Conservation (phyloP, 768 basidiomycete species). For the Gymnopilus junonius region DNA sequence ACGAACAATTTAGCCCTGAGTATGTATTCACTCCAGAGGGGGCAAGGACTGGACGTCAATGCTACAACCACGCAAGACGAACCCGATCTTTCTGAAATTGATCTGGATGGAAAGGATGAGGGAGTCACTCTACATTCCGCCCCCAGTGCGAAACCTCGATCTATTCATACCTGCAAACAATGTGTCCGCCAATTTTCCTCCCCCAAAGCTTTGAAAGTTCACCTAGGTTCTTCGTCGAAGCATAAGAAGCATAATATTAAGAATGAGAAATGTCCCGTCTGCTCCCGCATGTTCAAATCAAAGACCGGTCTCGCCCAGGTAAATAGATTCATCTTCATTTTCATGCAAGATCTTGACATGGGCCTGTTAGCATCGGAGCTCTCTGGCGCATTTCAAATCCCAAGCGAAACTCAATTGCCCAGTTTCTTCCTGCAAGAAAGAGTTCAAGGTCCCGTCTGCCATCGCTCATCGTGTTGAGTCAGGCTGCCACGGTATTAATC, state of each 20-base stretch:
- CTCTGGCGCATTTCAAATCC: conserved; percentile 28
- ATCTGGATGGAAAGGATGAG: neutral
- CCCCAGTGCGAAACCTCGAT: neutral
- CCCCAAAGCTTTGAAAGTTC: neutral
- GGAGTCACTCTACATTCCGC: neutral
- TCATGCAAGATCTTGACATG: too few species aligned
- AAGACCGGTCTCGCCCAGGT: conserved; percentile 3
- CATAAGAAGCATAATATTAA: conserved; percentile 36
- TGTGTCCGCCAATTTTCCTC: neutral
- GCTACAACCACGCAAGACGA: neutral
- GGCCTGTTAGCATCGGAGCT: conserved; percentile 31
- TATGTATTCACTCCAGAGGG: too few species aligned
- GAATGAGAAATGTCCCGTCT: conserved; percentile 31
- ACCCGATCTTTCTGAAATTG: neutral
- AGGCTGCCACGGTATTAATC: conserved; percentile 37
- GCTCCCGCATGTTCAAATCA: conserved; percentile 22
- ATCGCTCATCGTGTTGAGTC: conserved; percentile 44
- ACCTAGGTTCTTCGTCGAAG: neutral
- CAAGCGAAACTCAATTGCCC: conserved; percentile 32
- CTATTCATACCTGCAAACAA: neutral
- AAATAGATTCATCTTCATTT: too few species aligned
- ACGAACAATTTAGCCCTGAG: neutral
- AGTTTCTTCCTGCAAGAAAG: conserved; percentile 25
- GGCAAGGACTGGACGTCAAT: too few species aligned
- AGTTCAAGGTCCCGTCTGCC: conserved; percentile 36